phyloP scores from a whole-genome alignment of 805 yeast species.

The Zygoascus flipseniorum region DNA sequence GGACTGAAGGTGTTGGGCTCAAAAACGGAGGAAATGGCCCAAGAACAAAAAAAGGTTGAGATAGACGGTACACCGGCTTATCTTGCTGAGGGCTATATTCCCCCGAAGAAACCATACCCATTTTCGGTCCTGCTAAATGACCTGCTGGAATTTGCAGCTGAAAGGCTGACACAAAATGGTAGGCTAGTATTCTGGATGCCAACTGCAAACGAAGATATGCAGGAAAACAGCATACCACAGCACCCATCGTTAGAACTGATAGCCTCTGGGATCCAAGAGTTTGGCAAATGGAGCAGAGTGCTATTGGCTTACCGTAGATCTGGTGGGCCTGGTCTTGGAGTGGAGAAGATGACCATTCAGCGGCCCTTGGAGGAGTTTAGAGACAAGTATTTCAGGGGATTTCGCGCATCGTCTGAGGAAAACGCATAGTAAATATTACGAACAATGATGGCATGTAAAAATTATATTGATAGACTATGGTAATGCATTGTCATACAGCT shows the following conservation, averaged over 20 bases:
- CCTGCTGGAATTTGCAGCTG: constrained; percentile 61
- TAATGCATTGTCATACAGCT: not conserved
- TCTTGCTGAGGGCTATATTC: constrained; percentile 73
- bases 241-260: constrained; percentile 65
- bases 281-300: constrained; percentile 89
- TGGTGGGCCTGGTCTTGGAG: constrained; percentile 25
- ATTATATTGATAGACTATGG: constrained; percentile 1
- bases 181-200: constrained; percentile 97
- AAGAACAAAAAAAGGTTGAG: constrained; percentile 55
- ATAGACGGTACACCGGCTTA: constrained; percentile 76
- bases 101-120: constrained; percentile 86
- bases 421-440: not conserved
- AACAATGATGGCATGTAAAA: constrained; percentile 18
- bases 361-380: constrained; percentile 61
- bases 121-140: constrained; percentile 72
- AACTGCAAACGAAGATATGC: constrained; percentile 74
- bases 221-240: constrained; percentile 50
- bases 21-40: constrained; percentile 44
- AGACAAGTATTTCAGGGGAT: constrained; percentile 67
- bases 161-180: constrained; percentile 64
- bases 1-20: constrained; percentile 92
- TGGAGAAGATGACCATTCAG: constrained; percentile 33
- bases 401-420: constrained; percentile 22
- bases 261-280: constrained; percentile 75
- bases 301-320: constrained; percentile 66